Conservation (phyloP, 768 basidiomycete species). For the Suillus occidentalis region DNA sequence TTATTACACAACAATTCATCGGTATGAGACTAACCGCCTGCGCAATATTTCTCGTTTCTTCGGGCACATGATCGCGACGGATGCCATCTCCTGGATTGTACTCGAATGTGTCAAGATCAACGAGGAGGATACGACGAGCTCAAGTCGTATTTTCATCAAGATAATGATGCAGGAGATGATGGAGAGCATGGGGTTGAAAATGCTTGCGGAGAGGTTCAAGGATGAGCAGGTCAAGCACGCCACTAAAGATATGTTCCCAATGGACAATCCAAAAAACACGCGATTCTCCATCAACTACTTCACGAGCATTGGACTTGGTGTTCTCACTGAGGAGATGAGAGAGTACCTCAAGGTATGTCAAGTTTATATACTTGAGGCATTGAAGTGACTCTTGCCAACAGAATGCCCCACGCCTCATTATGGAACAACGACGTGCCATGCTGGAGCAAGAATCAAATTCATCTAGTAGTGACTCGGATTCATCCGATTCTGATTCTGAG, state of each 20-base stretch:
- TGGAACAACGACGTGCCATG: constrained; percentile 91
- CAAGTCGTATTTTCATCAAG: constrained; percentile 95
- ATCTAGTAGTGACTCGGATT: constrained; percentile 43
- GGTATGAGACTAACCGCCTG: constrained; percentile 97
- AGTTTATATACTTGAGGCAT: background rate
- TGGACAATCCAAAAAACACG: constrained; percentile 95
- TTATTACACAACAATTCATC: constrained; percentile 96
- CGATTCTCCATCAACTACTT: constrained; percentile 98
- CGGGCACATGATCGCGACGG: constrained; percentile 84
- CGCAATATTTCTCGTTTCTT: constrained; percentile 98
- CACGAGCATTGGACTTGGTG: constrained; percentile 89
- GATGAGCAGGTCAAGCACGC: constrained; percentile 77
- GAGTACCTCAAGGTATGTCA: constrained; percentile 84
- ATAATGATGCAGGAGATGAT: constrained; percentile 95
- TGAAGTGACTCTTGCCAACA: constrained; percentile 31
- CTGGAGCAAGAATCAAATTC: constrained; percentile 64
- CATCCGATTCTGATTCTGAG: constrained; percentile 39
- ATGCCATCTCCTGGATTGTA: constrained; percentile 87
- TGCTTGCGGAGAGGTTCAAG: constrained; percentile 84
- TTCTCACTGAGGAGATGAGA: constrained; percentile 93
- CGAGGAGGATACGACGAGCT: constrained; percentile 96
- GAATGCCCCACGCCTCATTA: constrained; percentile 91
- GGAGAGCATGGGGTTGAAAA: constrained; percentile 90
- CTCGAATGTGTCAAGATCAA: constrained; percentile 88
- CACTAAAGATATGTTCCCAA: constrained; percentile 88